phyloP scores from a whole-genome alignment of 2,329 filamentous ascomycete genomes.

The Aureobasidium pullulans region DNA sequence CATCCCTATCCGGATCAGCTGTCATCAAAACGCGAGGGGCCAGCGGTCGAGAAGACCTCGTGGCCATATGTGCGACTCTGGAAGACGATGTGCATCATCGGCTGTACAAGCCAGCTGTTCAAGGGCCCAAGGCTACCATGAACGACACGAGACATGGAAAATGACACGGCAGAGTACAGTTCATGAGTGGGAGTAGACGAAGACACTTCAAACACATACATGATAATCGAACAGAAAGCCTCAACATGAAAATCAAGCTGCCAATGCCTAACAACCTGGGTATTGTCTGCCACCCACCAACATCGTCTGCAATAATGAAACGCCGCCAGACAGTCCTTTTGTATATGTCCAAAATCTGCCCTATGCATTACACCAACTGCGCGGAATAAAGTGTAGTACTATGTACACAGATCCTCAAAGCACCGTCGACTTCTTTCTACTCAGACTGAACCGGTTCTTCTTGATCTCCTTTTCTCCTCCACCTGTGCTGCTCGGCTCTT shows the following conservation, averaged over 20 bases:
- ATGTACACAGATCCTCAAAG: constrained; percentile 1
- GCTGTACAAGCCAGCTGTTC: not conserved
- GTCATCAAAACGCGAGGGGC: not conserved
- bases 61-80: too few relatives aligned
- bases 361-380: constrained; percentile 6
- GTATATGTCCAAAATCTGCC: constrained; percentile 1
- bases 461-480: constrained; percentile 34
- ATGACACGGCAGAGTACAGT: too few relatives aligned
- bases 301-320: not conserved
- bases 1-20: not conserved
- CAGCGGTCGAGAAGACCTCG: not conserved
- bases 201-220: not conserved
- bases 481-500: constrained; percentile 8
- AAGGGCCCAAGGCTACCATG: not conserved
- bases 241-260: not conserved
- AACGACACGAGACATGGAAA: too few relatives aligned
- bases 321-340: not conserved
- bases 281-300: not conserved
- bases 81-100: too few relatives aligned
- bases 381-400: not conserved
- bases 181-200: not conserved
- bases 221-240: constrained; percentile 1
- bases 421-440: constrained; percentile 57
- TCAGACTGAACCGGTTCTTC: constrained; percentile 60
- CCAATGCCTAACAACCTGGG: not conserved